Evolutionary conservation across 2,329 filamentous ascomycete genomes (phyloP).

Genomic region (Cordyceps farinosa): DNA sequence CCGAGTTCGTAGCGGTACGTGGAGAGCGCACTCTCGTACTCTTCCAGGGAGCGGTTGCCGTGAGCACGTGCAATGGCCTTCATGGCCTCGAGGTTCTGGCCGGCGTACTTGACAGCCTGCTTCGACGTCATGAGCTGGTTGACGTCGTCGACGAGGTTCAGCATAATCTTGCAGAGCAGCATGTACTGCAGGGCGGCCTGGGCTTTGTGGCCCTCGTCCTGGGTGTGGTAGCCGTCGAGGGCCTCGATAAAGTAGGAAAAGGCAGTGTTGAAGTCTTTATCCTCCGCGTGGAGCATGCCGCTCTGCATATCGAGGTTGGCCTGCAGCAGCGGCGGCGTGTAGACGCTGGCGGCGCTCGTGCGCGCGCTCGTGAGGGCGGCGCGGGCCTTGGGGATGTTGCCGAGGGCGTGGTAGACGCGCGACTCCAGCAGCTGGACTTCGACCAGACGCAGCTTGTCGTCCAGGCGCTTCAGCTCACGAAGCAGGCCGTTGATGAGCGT

Average conservation of each 20-base stretch:
- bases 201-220: constrained; percentile 84
- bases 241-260: constrained; percentile 99
- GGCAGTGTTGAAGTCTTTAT: constrained; percentile 97
- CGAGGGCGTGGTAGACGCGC: constrained; percentile 92
- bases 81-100: constrained; percentile 96
- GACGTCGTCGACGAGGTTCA: constrained; percentile 94
- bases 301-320: constrained; percentile 98
- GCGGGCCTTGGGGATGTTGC: constrained; percentile 93
- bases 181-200: constrained; percentile 98
- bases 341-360: constrained; percentile 93
- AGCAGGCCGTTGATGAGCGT: constrained; percentile 95
- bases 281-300: constrained; percentile 97
- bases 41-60: constrained; percentile 89
- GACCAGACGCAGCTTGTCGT: constrained; percentile 96
- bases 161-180: constrained; percentile 99
- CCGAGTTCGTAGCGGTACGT: constrained; percentile 91
- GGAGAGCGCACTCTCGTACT: constrained; percentile 91
- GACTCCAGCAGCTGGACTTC: constrained; percentile 98
- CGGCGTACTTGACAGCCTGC: constrained; percentile 93
- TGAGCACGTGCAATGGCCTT: constrained; percentile 96
- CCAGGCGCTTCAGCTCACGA: constrained; percentile 93
- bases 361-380: constrained; percentile 91
- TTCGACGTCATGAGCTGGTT: constrained; percentile 92
- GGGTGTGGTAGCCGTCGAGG: constrained; percentile 90
- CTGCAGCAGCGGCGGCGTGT: constrained; percentile 91